phyloP scores from a whole-genome alignment of 1,284 basidiomycete species.

The Volvariella surrecta region DNA sequence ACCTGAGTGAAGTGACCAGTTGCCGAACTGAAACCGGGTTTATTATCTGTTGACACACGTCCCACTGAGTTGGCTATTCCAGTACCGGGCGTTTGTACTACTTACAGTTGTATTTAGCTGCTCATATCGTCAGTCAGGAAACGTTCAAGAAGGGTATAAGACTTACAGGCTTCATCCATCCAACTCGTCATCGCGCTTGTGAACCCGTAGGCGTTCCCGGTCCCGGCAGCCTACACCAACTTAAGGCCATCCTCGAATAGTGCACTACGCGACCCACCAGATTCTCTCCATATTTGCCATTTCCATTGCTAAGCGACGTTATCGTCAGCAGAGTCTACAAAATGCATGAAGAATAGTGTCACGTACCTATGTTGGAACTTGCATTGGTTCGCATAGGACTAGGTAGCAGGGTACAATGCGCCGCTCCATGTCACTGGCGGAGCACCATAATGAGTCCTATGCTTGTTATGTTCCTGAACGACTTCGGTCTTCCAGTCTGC shows the following conservation, averaged over 20 bases:
- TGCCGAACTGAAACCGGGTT: conserved; percentile 10
- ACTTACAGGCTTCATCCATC: conserved; percentile 14
- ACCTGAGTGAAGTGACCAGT: conserved; percentile 14
- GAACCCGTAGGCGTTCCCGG: conserved; percentile 4
- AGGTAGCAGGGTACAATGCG: conserved; percentile 9
- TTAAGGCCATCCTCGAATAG: too few relatives aligned
- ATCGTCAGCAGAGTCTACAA: too few relatives aligned
- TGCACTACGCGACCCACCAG: conserved; percentile 5
- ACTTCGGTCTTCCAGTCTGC: conserved; percentile 5
- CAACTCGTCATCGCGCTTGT: conserved; percentile 8
- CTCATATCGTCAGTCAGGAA: not conserved
- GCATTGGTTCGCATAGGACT: conserved; percentile 10
- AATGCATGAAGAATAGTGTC: not conserved
- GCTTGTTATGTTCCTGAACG: conserved; percentile 5
- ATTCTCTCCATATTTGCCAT: conserved; percentile 12
- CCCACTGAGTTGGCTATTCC: not conserved
- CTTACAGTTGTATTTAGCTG: conserved; percentile 9
- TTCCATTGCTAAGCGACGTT: conserved; percentile 6
- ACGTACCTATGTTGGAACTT: conserved; percentile 12
- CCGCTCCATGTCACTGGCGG: conserved; percentile 11
- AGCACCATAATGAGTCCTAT: conserved; percentile 10
- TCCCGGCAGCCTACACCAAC: conserved; percentile 7
- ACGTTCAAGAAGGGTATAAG: not conserved
- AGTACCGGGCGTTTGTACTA: not conserved
- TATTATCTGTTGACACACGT: conserved; percentile 5